Percentiles rank a stretch among this genome's conserved stretches.
Conservation (phyloP, 1,284 basidiomycete species). For the Ustanciosporium gigantosporum region DNA sequence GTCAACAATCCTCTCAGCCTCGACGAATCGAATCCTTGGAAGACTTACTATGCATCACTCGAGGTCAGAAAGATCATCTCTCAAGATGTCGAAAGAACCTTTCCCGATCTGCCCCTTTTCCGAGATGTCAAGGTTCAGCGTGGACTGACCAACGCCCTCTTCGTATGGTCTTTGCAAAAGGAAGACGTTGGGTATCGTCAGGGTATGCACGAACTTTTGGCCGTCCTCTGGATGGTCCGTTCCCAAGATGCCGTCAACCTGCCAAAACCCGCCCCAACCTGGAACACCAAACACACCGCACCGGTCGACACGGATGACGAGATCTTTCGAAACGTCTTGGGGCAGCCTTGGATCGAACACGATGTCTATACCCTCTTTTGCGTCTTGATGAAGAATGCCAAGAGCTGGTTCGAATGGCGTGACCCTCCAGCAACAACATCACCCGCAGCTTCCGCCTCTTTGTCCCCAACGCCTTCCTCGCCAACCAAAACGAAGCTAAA, state of each 20-base stretch:
- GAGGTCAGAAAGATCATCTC: conserved; percentile 38
- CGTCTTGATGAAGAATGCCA: conserved; percentile 43
- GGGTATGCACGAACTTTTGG: conserved; percentile 61
- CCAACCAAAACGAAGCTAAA: conserved; percentile 1
- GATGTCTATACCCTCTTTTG: conserved; percentile 50
- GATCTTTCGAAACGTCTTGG: conserved; percentile 26
- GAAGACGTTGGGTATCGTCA: conserved; percentile 55
- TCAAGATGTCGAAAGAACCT: conserved; percentile 48
- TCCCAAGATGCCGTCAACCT: conserved; percentile 6
- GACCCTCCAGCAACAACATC: not conserved
- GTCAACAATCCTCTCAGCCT: conserved; percentile 56
- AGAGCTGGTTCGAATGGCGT: conserved; percentile 50
- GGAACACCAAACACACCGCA: not conserved
- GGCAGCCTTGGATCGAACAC: conserved; percentile 38
- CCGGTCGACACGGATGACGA: conserved; percentile 4
- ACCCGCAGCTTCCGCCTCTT: not conserved
- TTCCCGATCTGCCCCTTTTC: conserved; percentile 45
- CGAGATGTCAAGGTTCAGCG: conserved; percentile 21
- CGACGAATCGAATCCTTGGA: conserved; percentile 53
- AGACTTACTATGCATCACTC: conserved; percentile 38
- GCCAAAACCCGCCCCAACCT: not conserved
- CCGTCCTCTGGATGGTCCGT: conserved; percentile 44
- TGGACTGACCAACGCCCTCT: conserved; percentile 43
- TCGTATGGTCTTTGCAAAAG: conserved; percentile 50
- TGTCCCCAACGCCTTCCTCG: not conserved